Evolutionary conservation across 345 rosid genomes (phyloP).

Genomic region (Ailanthus altissimus): DNA sequence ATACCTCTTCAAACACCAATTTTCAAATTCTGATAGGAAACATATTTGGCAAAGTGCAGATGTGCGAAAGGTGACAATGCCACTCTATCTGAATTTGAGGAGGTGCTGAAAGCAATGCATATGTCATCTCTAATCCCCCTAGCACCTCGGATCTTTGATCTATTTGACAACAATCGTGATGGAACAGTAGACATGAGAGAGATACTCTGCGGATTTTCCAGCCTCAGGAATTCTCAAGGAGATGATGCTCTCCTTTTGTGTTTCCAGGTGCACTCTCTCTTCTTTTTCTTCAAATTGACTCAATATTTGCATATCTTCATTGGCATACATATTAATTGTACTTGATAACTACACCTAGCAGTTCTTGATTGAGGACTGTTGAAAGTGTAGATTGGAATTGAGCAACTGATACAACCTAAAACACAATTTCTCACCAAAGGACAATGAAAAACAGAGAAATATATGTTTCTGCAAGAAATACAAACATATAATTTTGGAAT

Average conservation of each 20-base stretch:
- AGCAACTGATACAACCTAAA: no score
- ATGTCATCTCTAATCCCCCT: constrained; percentile 60
- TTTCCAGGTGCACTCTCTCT: constrained; percentile 49
- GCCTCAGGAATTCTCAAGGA: constrained; percentile 60
- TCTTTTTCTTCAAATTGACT: neutral
- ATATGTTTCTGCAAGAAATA: no score
- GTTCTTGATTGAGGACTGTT: no score
- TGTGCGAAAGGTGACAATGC: constrained; percentile 71
- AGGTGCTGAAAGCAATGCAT: constrained; percentile 65
- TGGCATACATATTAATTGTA: no score
- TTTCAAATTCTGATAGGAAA: neutral
- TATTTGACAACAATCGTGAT: constrained; percentile 63
- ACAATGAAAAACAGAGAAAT: no score
- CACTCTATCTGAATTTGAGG: constrained; percentile 55
- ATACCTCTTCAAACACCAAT: neutral
- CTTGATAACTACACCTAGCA: no score
- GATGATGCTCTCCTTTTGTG: constrained; percentile 67
- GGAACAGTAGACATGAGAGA: constrained; percentile 71
- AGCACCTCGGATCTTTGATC: constrained; percentile 59
- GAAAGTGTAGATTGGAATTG: no score
- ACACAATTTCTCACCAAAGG: no score
- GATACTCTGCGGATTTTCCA: constrained; percentile 66
- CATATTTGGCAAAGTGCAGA: constrained; percentile 35
- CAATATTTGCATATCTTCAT: no score
- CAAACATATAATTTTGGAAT: no score